A percentile compares a stretch with the other conserved stretches of the same genome.
Conservation (phyloP, 148 eudicot genomes). For the Arbutus unedo region DNA sequence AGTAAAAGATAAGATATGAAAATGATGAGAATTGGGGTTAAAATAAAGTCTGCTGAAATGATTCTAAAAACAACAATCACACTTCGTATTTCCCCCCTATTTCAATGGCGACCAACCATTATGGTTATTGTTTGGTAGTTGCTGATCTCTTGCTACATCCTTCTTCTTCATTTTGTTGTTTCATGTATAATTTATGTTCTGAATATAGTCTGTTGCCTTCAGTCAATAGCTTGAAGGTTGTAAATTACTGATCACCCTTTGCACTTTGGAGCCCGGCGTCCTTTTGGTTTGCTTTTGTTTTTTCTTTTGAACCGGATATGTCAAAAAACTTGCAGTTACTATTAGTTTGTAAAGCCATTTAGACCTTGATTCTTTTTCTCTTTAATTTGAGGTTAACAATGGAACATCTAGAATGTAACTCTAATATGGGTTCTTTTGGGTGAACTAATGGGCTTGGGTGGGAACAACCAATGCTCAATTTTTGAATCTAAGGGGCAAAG, state of each 20-base stretch:
- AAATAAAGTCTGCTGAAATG: neutral
- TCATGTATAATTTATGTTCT: neutral
- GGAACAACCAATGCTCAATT: neutral
- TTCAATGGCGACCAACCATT: neutral
- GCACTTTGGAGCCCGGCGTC: neutral
- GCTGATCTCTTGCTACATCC: neutral
- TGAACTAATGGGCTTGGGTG: neutral
- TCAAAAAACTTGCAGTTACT: neutral
- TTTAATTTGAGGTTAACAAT: neutral
- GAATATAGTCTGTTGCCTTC: neutral
- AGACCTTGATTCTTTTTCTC: neutral
- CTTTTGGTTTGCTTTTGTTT: neutral
- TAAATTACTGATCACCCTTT: neutral
- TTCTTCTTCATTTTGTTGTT: constrained; percentile 1
- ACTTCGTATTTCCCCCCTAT: neutral
- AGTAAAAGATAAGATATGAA: neutral
- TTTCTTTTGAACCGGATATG: neutral
- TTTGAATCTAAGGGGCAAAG: neutral
- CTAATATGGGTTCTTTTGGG: neutral
- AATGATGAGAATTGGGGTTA: neutral
- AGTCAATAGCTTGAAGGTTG: neutral
- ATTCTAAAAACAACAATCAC: neutral
- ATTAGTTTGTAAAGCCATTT: neutral
- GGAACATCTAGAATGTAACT: neutral
- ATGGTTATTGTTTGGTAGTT: neutral